A percentile compares a stretch with the other conserved stretches of the same genome.
phyloP scores from a whole-genome alignment of 352 stramenopile genomes.

The Globisporangium canariense region DNA sequence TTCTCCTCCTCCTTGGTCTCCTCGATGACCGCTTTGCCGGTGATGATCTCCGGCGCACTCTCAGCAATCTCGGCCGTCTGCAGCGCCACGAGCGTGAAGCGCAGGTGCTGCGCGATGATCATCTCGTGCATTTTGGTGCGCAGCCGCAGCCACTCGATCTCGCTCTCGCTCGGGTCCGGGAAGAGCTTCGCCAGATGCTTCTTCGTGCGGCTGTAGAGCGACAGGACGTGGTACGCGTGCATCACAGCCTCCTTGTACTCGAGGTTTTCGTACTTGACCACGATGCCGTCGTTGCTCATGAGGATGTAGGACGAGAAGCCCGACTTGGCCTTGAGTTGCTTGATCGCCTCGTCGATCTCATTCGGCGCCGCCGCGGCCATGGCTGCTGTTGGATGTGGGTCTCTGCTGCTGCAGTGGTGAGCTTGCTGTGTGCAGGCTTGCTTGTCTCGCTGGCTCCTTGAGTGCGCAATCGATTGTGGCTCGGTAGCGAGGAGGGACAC shows the following conservation, averaged over 20 bases:
- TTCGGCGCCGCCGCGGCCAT: slow-evolving; percentile 83
- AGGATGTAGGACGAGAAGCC: slow-evolving; percentile 89
- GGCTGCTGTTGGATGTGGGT: not conserved
- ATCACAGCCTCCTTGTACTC: slow-evolving; percentile 90
- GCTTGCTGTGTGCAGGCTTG: not conserved
- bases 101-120: slow-evolving; percentile 87
- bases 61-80: slow-evolving; percentile 51
- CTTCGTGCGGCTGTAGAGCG: slow-evolving; percentile 81
- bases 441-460: not conserved
- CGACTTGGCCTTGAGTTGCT: slow-evolving; percentile 89
- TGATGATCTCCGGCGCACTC: slow-evolving; percentile 19
- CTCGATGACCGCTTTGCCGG: slow-evolving; percentile 27
- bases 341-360: slow-evolving; percentile 91
- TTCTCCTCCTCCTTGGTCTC: slow-evolving; percentile 56
- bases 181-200: slow-evolving; percentile 88
- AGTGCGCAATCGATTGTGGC: too few species aligned
- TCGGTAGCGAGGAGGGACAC: not conserved
- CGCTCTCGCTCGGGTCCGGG: slow-evolving; percentile 73
- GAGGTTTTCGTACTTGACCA: slow-evolving; percentile 92
- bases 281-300: slow-evolving; percentile 93
- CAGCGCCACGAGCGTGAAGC: slow-evolving; percentile 88
- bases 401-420: not conserved
- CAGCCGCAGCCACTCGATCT: slow-evolving; percentile 90
- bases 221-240: slow-evolving; percentile 89
- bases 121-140: slow-evolving; percentile 91